Conservation (phyloP, 306 rosid species). For the Rosa multiflora region DNA sequence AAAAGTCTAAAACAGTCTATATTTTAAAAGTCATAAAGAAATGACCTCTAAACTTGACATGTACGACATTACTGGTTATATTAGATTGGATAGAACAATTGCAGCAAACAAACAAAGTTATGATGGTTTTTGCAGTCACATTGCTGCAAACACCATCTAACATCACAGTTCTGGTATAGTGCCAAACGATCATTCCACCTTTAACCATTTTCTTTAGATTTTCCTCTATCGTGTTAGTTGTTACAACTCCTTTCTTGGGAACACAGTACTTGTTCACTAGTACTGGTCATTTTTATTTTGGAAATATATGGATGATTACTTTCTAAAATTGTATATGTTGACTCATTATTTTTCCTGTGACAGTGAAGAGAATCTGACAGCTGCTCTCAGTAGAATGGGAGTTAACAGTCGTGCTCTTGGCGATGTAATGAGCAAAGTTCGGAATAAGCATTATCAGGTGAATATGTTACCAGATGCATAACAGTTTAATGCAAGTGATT, state of each 20-base stretch:
- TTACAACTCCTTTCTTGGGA: background rate
- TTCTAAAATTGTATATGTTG: background rate
- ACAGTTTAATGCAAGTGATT: constrained; percentile 24
- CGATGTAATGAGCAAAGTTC: constrained; percentile 80
- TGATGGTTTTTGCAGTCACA: background rate
- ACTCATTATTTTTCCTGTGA: background rate
- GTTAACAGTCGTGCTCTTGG: constrained; percentile 66
- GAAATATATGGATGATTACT: background rate
- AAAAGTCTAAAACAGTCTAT: background rate
- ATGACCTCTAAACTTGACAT: background rate
- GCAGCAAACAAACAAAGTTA: background rate
- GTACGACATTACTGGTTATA: background rate
- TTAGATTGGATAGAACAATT: background rate
- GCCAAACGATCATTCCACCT: background rate
- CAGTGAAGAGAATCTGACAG: constrained; percentile 91
- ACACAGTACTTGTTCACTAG: background rate
- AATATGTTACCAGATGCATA: constrained; percentile 12
- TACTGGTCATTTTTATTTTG: background rate
- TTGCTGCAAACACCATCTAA: constrained; percentile 8
- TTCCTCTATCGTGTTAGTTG: background rate
- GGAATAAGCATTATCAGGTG: constrained; percentile 89
- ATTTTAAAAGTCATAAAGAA: background rate
- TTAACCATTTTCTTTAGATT: background rate
- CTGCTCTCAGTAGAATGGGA: constrained; percentile 86
- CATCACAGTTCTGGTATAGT: background rate